Evolutionary conservation across 306 rosid genomes (phyloP), one percentile per base, ranked within the genome.

Genomic region (Gastrolobium bilobum): DNA sequence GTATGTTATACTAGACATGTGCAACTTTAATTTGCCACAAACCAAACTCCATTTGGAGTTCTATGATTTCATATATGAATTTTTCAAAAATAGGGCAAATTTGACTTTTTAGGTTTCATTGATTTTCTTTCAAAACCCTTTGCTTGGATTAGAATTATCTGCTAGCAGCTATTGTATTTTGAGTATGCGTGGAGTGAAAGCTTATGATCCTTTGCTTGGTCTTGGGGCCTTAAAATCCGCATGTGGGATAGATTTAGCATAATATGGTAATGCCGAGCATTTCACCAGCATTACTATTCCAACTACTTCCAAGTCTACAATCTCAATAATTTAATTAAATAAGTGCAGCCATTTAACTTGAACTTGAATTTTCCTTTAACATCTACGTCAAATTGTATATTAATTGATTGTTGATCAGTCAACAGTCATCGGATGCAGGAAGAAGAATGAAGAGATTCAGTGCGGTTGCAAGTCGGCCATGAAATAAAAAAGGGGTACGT

Each of bases 381-480:
- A 37, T 13, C 69, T 63, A 37, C 10, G 39, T 66, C 10, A 10
- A 67, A 5, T 20, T 20, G 26, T 20, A 20, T 20, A 20, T 20
- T 20, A 20, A 20, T 20, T 4, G 38, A 20, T 4, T 31, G 31
- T 5, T 11, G 73, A 5, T 34, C 3, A 69, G 50, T 35, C 47
- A 71, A 15, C 50, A 15, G 48, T 34, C 48, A 70, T 37, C 37
- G 46, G 34, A 67, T 15, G 7, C 6, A 20, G 56, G 20, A 29
- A 2, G 26, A 47, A 47, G 30, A 47, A 10, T 4, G 43, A 38
- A 47, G 38, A 37, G 65, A 37, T 37, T 14, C 38, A 38, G 4
- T 53, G 40, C 26, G 73, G 40, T 29, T 29, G 46, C 14, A 69
- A 50, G 75, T 50, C 33, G 61, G 62, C 47, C 33, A 50, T n/a